These are phyloP conservation scores for Geranium incanum DNA, from an alignment of 441 rosid species.

Conservation along the genomic window DNA sequence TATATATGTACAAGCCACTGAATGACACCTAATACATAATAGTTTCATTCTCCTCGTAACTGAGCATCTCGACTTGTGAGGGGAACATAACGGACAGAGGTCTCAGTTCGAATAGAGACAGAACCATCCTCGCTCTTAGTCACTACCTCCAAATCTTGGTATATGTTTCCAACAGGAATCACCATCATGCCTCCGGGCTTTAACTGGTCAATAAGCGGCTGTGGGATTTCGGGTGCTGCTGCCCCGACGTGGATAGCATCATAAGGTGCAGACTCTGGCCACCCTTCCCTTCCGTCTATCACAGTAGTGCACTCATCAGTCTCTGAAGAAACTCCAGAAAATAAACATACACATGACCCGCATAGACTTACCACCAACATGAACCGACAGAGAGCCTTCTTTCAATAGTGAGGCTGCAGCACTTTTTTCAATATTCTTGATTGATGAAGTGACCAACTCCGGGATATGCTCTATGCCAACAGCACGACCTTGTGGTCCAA, in stretches of 20 bases:
- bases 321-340: no score
- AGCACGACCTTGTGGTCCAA: conserved; percentile 71
- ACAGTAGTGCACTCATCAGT: not conserved
- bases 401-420: conserved; percentile 59
- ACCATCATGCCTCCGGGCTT: conserved; percentile 94
- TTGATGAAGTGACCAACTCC: conserved; percentile 56
- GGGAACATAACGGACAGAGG: conserved; percentile 83
- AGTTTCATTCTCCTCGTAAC: conserved; percentile 33
- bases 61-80: conserved; percentile 80
- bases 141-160: conserved; percentile 70
- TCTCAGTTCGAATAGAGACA: conserved; percentile 45
- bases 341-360: not conserved
- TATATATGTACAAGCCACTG: not conserved
- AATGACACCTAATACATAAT: not conserved
- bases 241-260: conserved; percentile 97
- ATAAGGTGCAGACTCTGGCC: conserved; percentile 77
- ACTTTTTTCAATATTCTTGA: conserved; percentile 58
- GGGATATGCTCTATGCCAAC: conserved; percentile 89
- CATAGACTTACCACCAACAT: not conserved
- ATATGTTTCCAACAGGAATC: conserved; percentile 75
- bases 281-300: conserved; percentile 82
- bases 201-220: conserved; percentile 67
- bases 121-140: conserved; percentile 69
- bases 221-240: conserved; percentile 79
- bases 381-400: conserved; percentile 53